Base-by-base conservation (phyloP, 2,329 filamentous ascomycete species). In the Exophiala aquamarina region DNA sequence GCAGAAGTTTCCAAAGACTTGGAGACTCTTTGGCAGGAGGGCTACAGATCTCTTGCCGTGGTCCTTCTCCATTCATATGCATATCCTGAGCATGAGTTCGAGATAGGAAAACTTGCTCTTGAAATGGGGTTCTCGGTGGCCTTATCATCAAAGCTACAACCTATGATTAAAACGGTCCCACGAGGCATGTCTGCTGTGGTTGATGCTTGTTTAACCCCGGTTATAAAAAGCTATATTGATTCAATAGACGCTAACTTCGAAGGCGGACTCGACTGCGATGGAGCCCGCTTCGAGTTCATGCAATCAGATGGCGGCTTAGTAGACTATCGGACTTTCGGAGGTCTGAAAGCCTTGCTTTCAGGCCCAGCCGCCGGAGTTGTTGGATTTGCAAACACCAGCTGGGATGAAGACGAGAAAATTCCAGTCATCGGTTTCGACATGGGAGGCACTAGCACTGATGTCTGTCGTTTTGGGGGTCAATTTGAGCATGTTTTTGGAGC, bases 301-400 rank as follows among this genome's bases (percentile, higher is more conserved):
- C 89, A 95, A 66, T 90, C 86, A 8, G 88, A 94, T 55, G 89
- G 88, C 20, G 80, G 79, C 2, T 65, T 83, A 3, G 78, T 81
- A 2, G 63, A 69, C 44, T 62, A 70, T 9, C 55, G 61, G 28
- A 59, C 72, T 59, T 95, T 96, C 62, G 91, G 87, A 0, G 91
- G 91, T 0, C 71, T 95, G 3, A 84, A 86, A 59, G 89, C 89
- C 2, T 94, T 96, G 49, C 65, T 96, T 2, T 94, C 89, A 1
- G 91, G 91, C 0, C 91, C 91, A 1, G 91, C 91, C n/a, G 91
- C 90, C 23, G 91, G 91, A 32, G 91, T 95, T 0, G 90, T 95
- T 0, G 47, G 47, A 10, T 41, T 28, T 23, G 41, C 47, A 20
- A 17, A 89, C 14, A 93, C 89, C 0, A 89, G 84, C 1, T 93